Base-by-base conservation (phyloP, 352 stramenopile genomes). In the Peronospora tabacina region DNA sequence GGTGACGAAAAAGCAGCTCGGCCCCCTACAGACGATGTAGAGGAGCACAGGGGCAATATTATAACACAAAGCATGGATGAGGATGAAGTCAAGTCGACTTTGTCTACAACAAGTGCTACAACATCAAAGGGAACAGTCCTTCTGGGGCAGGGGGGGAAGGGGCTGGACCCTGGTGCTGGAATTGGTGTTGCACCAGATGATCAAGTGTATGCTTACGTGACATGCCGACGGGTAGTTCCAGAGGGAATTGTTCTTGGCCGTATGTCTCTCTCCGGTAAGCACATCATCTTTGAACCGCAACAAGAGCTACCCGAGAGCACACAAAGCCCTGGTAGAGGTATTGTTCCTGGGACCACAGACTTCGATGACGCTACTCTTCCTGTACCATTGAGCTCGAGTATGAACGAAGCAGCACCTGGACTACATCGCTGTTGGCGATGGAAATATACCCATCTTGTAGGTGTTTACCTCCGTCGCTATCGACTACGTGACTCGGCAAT, bases 401-500 rank as follows among this genome's bases (percentile, higher is more conserved):
- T 41, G 12, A 70, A 90, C 41, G 82, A 94, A 53, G 51, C 62
- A 24, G 82, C 82, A 0, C 72, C 75, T 5, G 82, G 82, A 3
- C 49, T 88, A 4, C 80, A 86, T 42, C 71, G 78, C 7, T 88
- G 70, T 35, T 90, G 76, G 73, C 62, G 78, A 17, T 94, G 82
- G 82, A 88, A 81, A 44, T 90, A 90, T 47, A 69, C 78, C 7
- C 68, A 90, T 37, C 62, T 94, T 11, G 64, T 85, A 1, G 78
- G 63, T 1, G 76, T 90, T 5, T 92, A 90, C 43, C 51, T 94
- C 11, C 75, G 84, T 15, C 75, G 84, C 12, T 94, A 90, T 41
- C 78, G 84, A 2, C 53, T 94, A 26, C 70, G 80, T 2, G 82
- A 92, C 51, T 94, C 82, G 3, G 82, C 78, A 2, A 64, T 94